Conservation (phyloP, 2,329 filamentous ascomycete species). For the Trichoderma lentiforme region DNA sequence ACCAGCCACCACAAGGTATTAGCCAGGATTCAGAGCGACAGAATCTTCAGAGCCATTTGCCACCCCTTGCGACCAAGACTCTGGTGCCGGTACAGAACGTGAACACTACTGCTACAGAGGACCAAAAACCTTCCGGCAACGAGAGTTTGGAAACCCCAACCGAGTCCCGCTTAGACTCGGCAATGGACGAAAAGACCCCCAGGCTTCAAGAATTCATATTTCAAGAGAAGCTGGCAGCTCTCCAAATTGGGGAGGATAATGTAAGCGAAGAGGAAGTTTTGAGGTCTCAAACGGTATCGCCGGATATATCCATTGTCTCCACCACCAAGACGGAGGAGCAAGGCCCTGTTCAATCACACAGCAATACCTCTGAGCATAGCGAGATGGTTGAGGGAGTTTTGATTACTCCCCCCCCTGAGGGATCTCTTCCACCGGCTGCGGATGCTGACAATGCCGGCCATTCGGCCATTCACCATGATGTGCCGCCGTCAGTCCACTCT, state of each 20-base stretch:
- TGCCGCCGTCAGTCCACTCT: constrained; percentile 10
- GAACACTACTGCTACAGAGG: neutral
- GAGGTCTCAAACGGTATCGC: constrained; percentile 15
- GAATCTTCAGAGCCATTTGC: neutral
- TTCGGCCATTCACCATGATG: neutral
- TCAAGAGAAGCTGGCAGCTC: neutral
- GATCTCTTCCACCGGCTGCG: neutral
- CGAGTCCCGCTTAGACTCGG: neutral
- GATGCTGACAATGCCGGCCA: neutral
- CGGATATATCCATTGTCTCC: constrained; percentile 17
- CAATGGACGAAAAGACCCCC: neutral
- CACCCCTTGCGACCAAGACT: neutral
- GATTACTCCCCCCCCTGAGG: constrained; percentile 3
- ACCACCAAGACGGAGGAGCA: constrained; percentile 7
- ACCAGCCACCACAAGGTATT: neutral
- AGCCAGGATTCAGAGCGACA: neutral
- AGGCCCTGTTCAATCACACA: neutral
- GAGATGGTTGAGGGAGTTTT: neutral
- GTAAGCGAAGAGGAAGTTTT: constrained; percentile 1
- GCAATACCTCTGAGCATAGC: neutral
- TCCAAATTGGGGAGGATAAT: neutral
- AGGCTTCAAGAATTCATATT: neutral
- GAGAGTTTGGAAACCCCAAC: neutral
- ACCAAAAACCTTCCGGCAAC: neutral
- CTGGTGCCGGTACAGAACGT: neutral